phyloP scores from a whole-genome alignment of 108 stramenopile species.

The Fragilariopsis cylindrus region DNA sequence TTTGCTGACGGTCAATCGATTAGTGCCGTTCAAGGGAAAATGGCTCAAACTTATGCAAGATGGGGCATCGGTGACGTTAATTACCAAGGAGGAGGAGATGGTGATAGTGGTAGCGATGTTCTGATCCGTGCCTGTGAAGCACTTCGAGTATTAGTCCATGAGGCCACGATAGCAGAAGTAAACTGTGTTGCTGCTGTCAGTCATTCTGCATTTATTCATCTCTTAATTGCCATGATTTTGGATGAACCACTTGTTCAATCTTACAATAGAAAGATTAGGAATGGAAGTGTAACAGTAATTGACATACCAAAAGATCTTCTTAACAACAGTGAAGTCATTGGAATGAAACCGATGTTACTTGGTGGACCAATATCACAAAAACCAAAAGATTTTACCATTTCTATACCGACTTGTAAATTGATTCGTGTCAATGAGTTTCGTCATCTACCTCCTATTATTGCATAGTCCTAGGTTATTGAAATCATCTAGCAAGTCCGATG shows the following conservation, averaged over 20 bases:
- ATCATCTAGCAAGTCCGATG: no score
- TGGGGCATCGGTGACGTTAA: constrained; percentile 73
- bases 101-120: constrained; percentile 71
- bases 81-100: constrained; percentile 47
- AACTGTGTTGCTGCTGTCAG: constrained; percentile 54
- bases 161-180: constrained; percentile 13
- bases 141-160: constrained; percentile 29
- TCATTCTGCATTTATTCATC: constrained; percentile 69
- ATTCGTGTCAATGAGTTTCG: constrained; percentile 66
- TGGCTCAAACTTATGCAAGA: constrained; percentile 55
- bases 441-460: constrained; percentile 46
- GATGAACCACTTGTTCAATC: constrained; percentile 60
- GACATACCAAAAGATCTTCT: constrained; percentile 52
- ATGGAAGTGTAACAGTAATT: constrained; percentile 71
- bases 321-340: constrained; percentile 19
- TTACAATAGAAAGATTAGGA: constrained; percentile 44
- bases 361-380: constrained; percentile 46
- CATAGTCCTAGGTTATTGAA: neutral
- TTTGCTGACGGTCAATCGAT: constrained; percentile 62
- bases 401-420: constrained; percentile 49
- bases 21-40: constrained; percentile 38
- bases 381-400: constrained; percentile 37
- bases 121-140: constrained; percentile 29
- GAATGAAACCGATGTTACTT: constrained; percentile 42
- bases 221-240: constrained; percentile 50